Conservation (phyloP, 192 early-diverging fungal genomes). For the Mortierella claussenii region DNA sequence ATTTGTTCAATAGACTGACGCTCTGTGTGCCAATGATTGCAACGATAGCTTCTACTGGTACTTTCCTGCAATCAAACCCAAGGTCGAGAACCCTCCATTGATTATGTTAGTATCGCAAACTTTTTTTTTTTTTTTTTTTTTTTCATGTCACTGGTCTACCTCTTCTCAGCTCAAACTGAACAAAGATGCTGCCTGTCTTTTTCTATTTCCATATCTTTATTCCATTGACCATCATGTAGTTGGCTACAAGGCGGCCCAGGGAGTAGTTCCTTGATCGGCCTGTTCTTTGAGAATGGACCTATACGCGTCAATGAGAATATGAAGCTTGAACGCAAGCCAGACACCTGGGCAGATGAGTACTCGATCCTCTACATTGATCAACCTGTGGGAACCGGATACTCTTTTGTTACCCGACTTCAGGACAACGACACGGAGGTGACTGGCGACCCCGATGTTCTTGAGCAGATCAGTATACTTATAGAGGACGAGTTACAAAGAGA, state of each 20-base stretch:
- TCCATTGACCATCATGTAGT: too few species aligned
- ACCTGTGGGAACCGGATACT: constrained; percentile 81
- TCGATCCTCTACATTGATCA: constrained; percentile 84
- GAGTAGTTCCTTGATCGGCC: constrained; percentile 82
- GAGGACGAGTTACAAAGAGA: constrained; percentile 9
- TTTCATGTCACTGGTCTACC: background rate
- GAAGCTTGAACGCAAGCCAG: constrained; percentile 59
- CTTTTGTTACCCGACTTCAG: constrained; percentile 36
- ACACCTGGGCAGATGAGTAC: constrained; percentile 77
- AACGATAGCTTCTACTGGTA: constrained; percentile 76
- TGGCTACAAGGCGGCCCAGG: constrained; percentile 91
- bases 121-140: background rate
- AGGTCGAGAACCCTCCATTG: constrained; percentile 70
- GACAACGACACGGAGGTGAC: constrained; percentile 10
- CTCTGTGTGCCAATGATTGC: constrained; percentile 8
- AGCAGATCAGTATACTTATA: constrained; percentile 17
- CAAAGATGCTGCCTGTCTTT: too few species aligned
- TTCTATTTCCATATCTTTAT: too few species aligned
- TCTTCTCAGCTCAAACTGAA: background rate
- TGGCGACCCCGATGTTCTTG: constrained; percentile 20
- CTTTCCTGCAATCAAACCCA: constrained; percentile 76
- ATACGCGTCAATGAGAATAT: constrained; percentile 67
- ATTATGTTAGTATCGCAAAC: constrained; percentile 57
- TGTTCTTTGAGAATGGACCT: constrained; percentile 79
- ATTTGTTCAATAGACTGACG: background rate